Conservation (phyloP, 345 rosid genomes). For the Turritis glabra region DNA sequence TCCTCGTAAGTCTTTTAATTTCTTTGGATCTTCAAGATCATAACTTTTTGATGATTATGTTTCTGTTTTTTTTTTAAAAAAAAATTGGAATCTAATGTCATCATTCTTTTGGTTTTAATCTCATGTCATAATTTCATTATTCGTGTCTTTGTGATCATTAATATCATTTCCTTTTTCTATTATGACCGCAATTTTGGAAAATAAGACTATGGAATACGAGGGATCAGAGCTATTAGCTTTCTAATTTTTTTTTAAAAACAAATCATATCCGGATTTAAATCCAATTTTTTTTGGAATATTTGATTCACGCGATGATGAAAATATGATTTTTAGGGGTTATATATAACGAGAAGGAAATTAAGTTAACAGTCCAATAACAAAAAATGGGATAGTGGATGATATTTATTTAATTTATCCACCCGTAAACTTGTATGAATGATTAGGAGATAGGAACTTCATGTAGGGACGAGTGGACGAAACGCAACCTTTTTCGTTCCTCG, state of each 20-base stretch:
- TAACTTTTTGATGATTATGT: not conserved
- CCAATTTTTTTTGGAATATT: not conserved
- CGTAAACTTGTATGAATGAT: not conserved
- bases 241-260: not conserved
- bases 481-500: not conserved
- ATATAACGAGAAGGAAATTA: too few relatives aligned
- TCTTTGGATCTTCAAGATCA: constrained; percentile 4
- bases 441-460: not conserved
- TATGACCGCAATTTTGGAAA: not conserved
- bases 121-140: too few relatives aligned
- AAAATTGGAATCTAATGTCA: not conserved
- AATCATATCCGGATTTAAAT: not conserved
- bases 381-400: not conserved
- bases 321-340: too few relatives aligned
- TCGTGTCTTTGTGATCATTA: not conserved
- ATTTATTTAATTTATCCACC: not conserved
- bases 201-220: not conserved
- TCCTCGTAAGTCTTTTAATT: constrained; percentile 23
- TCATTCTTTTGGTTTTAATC: too few relatives aligned
- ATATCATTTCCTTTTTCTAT: not conserved
- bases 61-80: too few relatives aligned
- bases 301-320: not conserved
- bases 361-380: too few relatives aligned
- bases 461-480: constrained; percentile 11
- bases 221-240: not conserved